These are phyloP conservation scores for Cutaneotrichosporon daszewskae DNA, from an alignment of 1,284 basidiomycete genomes.

Conservation along the genomic window DNA sequence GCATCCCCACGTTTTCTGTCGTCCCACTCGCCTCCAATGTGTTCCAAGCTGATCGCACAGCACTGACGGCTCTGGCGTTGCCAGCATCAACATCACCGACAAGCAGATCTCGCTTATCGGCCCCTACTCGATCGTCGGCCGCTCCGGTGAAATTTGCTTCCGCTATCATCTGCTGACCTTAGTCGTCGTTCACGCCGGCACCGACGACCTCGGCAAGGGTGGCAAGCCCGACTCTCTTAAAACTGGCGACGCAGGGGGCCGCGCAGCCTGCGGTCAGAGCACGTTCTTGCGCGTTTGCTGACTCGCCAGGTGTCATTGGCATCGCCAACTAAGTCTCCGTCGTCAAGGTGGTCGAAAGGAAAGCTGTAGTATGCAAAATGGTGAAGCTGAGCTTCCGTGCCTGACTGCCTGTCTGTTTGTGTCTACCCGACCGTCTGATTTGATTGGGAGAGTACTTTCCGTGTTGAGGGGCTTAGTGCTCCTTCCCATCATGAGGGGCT, in stretches of 20 bases:
- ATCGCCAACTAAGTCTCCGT: background rate
- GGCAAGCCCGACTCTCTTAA: slow-evolving; percentile 61
- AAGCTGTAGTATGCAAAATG: background rate
- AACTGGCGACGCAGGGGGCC: slow-evolving; percentile 67
- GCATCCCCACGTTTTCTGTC: too few relatives aligned
- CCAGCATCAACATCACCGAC: slow-evolving; percentile 58
- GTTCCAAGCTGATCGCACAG: too few relatives aligned
- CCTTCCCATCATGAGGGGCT: too few relatives aligned
- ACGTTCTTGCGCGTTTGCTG: too few relatives aligned
- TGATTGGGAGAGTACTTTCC: too few relatives aligned
- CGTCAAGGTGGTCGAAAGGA: background rate
- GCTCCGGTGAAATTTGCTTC: slow-evolving; percentile 2
- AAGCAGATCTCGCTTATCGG: slow-evolving; percentile 63
- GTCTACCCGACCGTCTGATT: too few relatives aligned
- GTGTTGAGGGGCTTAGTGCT: too few relatives aligned
- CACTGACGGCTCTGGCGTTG: slow-evolving; percentile 56
- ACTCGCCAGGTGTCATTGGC: background rate
- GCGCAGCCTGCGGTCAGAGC: slow-evolving; percentile 68
- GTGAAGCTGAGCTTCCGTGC: too few relatives aligned
- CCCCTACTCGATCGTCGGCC: slow-evolving; percentile 64
- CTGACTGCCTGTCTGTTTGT: too few relatives aligned
- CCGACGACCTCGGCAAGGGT: slow-evolving; percentile 69
- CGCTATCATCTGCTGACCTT: background rate
- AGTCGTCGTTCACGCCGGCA: slow-evolving; percentile 59
- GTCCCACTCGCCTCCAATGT: too few relatives aligned